Conservation (phyloP, 495 filamentous ascomycete species). For the Neurospora sp. region DNA sequence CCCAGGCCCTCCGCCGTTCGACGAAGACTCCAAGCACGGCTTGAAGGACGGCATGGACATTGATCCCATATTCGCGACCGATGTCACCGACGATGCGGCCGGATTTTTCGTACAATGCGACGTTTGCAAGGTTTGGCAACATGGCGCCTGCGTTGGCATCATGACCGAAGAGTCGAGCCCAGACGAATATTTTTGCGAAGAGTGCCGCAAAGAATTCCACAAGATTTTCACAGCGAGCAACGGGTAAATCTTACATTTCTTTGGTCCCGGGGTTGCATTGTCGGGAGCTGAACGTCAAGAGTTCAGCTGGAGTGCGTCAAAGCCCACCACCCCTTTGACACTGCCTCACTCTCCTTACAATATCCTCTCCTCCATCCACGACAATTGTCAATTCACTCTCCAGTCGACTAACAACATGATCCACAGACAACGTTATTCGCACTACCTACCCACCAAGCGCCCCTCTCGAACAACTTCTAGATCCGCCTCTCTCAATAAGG, state of each 20-base stretch:
- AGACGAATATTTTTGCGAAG: constrained; percentile 96
- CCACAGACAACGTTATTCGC: constrained; percentile 44
- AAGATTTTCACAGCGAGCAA: constrained; percentile 66
- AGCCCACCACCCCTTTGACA: constrained; percentile 13
- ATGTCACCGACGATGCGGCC: constrained; percentile 73
- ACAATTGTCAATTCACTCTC: constrained; percentile 1
- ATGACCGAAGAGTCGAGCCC: constrained; percentile 85
- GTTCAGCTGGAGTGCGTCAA: constrained; percentile 16
- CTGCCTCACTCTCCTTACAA: background rate
- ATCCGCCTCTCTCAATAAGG: constrained; percentile 49
- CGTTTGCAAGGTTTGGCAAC: constrained; percentile 96
- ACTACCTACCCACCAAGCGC: constrained; percentile 45
- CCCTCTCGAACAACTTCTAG: constrained; percentile 37
- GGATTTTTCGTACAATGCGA: constrained; percentile 99
- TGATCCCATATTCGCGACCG: constrained; percentile 51
- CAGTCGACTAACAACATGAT: constrained; percentile 24
- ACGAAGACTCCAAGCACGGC: constrained; percentile 47
- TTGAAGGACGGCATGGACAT: constrained; percentile 41
- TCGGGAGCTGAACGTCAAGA: constrained; percentile 12
- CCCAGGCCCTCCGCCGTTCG: constrained; percentile 69
- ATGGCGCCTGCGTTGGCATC: constrained; percentile 95
- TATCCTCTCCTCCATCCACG: background rate
- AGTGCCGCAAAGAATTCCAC: constrained; percentile 86
- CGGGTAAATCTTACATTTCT: constrained; percentile 55
- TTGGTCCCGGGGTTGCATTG: background rate